phyloP scores from a whole-genome alignment of 2,329 filamentous ascomycete genomes.

The Metarhizium robertsii region DNA sequence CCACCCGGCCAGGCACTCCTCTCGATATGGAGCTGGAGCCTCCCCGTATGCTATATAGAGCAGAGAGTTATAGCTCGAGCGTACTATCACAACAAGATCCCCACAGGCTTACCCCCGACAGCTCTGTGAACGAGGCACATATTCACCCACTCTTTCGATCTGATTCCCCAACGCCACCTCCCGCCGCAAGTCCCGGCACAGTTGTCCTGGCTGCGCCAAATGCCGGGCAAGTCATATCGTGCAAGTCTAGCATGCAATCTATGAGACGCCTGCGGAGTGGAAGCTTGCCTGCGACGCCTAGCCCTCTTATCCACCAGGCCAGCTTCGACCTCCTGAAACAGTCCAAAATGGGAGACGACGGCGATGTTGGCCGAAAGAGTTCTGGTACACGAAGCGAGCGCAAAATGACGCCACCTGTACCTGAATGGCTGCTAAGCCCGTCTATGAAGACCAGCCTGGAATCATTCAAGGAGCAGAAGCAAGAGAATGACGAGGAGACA shows the following conservation, averaged over 20 bases:
- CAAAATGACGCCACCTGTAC: constrained; percentile 50
- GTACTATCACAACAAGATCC: constrained; percentile 20
- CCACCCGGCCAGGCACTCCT: constrained; percentile 48
- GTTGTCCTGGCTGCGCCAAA: constrained; percentile 62
- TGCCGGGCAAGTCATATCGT: constrained; percentile 54
- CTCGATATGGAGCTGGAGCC: constrained; percentile 33
- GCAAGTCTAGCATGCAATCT: constrained; percentile 40
- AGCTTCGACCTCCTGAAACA: constrained; percentile 31
- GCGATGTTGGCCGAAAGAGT: neutral
- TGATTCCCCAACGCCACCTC: constrained; percentile 59
- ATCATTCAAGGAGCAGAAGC: neutral
- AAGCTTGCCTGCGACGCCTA: constrained; percentile 37
- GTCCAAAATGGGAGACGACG: neutral
- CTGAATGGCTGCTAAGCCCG: constrained; percentile 49
- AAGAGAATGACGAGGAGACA: neutral
- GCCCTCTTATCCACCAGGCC: constrained; percentile 38
- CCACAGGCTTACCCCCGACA: constrained; percentile 11
- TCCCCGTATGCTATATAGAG: constrained; percentile 33
- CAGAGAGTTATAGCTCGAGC: constrained; percentile 43
- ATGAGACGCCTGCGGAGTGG: constrained; percentile 46
- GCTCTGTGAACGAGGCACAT: constrained; percentile 47
- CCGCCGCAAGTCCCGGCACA: constrained; percentile 58
- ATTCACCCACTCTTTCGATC: constrained; percentile 73
- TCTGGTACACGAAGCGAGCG: constrained; percentile 22
- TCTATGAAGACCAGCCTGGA: constrained; percentile 36